These are phyloP conservation scores for Porcisia hertigi DNA, from an alignment of 208 protist genomes.

Conservation along the genomic window DNA sequence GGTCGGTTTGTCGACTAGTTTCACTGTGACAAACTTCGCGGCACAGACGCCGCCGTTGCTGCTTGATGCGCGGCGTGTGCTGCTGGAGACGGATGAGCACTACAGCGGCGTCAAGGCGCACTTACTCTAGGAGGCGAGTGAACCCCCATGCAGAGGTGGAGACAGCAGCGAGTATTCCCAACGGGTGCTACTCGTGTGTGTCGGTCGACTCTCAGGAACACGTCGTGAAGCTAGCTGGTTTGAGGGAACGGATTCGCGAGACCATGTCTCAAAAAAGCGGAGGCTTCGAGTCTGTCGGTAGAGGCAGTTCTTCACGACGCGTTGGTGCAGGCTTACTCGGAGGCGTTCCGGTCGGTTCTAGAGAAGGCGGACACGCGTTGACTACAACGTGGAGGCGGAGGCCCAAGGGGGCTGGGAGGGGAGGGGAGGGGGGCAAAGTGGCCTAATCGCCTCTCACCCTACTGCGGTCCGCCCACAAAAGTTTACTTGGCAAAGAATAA, in stretches of 20 bases:
- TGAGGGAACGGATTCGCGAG: slow-evolving; percentile 10
- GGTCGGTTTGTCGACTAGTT: slow-evolving; percentile 57
- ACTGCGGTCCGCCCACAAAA: too few species aligned
- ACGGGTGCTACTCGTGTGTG: neutral
- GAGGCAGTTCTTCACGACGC: slow-evolving; percentile 6
- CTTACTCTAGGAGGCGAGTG: neutral
- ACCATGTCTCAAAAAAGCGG: slow-evolving; percentile 12
- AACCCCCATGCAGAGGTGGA: neutral
- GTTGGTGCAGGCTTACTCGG: slow-evolving; percentile 9
- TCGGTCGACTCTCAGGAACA: slow-evolving; percentile 17
- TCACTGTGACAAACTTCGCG: slow-evolving; percentile 57
- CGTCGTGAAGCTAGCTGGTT: neutral
- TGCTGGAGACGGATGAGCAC: slow-evolving; percentile 73
- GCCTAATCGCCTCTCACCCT: too few species aligned
- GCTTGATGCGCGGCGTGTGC: slow-evolving; percentile 34
- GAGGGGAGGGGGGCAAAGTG: too few species aligned
- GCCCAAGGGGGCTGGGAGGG: too few species aligned
- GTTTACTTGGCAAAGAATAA: too few species aligned
- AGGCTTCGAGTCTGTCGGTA: neutral
- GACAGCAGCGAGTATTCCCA: too few species aligned
- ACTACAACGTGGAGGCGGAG: neutral
- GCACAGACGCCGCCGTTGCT: slow-evolving; percentile 54
- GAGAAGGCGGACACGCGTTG: neutral
- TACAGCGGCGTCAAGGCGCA: slow-evolving; percentile 20
- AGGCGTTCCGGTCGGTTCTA: slow-evolving; percentile 13